Percentiles rank a stretch among this genome's conserved stretches.
Evolutionary conservation across 2,329 filamentous ascomycete genomes (phyloP).

Genomic region (Hymenoscyphus infarciens): DNA sequence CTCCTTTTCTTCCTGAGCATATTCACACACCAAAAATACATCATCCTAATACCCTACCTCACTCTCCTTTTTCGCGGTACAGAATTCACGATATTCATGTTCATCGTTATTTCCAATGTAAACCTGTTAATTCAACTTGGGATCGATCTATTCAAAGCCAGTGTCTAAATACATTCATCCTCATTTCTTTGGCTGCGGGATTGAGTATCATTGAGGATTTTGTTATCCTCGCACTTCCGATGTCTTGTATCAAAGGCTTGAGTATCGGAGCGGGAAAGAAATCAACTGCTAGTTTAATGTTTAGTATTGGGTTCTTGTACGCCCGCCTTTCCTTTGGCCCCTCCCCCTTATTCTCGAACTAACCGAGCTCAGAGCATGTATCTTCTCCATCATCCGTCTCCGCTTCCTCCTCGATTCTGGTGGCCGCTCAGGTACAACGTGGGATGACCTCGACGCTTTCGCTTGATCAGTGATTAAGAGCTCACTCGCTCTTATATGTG

Average conservation of each 20-base stretch:
- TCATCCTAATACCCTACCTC: constrained; percentile 3
- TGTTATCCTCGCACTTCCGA: constrained; percentile 60
- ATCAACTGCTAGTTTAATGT: constrained; percentile 62
- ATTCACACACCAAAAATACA: constrained; percentile 4
- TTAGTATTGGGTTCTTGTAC: constrained; percentile 63
- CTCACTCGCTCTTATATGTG: constrained; percentile 5
- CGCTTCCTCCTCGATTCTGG: constrained; percentile 20
- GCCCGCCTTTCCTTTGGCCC: constrained; percentile 31
- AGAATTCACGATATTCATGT: constrained; percentile 14
- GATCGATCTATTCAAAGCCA: constrained; percentile 24
- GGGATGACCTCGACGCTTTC: constrained; percentile 11
- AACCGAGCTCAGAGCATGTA: constrained; percentile 15
- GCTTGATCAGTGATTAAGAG: constrained; percentile 9
- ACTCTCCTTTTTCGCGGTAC: constrained; percentile 9
- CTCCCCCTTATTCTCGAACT: neutral
- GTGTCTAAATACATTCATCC: constrained; percentile 59
- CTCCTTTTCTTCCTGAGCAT: constrained; percentile 17
- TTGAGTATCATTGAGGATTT: constrained; percentile 67
- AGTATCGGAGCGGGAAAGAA: constrained; percentile 62
- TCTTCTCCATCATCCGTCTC: constrained; percentile 25
- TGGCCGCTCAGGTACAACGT: constrained; percentile 19
- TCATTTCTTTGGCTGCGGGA: constrained; percentile 63
- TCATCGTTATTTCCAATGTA: constrained; percentile 19
- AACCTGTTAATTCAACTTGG: constrained; percentile 15
- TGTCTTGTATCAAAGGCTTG: constrained; percentile 61